Percentiles rank a stretch among this genome's conserved stretches.
These are phyloP conservation scores for Pleurotus cornucopiae DNA, from an alignment of 768 basidiomycete genomes.

Conservation along the genomic window DNA sequence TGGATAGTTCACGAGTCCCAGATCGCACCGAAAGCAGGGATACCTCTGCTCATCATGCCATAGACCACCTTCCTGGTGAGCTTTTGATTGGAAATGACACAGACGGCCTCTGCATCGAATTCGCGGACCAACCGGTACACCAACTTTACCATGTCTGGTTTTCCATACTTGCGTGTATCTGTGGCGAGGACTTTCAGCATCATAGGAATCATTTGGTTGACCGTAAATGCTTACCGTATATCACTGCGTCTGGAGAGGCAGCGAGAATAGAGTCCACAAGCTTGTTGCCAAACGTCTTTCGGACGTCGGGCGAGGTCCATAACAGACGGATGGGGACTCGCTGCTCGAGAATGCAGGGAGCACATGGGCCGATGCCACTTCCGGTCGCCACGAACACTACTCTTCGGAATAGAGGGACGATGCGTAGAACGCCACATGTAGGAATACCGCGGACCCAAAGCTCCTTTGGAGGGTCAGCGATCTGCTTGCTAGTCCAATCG, in stretches of 20 bases:
- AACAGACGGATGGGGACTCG: constrained; percentile 49
- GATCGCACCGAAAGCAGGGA: constrained; percentile 60
- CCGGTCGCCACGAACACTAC: constrained; percentile 57
- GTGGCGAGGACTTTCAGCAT: not conserved
- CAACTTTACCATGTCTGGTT: constrained; percentile 46
- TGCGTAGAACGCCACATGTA: constrained; percentile 49
- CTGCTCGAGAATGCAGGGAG: constrained; percentile 48
- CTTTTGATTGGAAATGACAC: constrained; percentile 56
- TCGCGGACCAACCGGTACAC: constrained; percentile 42
- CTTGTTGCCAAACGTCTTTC: constrained; percentile 58
- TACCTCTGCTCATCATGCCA: constrained; percentile 54
- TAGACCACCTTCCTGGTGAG: constrained; percentile 55
- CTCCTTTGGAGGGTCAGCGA: constrained; percentile 46
- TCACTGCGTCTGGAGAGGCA: constrained; percentile 51
- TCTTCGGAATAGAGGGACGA: constrained; percentile 51
- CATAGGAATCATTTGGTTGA: not conserved
- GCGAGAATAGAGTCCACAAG: constrained; percentile 52
- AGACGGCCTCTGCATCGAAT: constrained; percentile 50
- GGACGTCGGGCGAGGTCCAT: constrained; percentile 61
- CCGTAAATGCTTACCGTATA: constrained; percentile 41
- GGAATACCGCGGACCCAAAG: constrained; percentile 60
- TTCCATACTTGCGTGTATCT: constrained; percentile 42
- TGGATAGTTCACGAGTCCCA: constrained; percentile 47
- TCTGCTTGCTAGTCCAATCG: constrained; percentile 55
- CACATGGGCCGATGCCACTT: constrained; percentile 58